phyloP scores from a whole-genome alignment of 306 rosid species.

The Cucumis cinereus region DNA sequence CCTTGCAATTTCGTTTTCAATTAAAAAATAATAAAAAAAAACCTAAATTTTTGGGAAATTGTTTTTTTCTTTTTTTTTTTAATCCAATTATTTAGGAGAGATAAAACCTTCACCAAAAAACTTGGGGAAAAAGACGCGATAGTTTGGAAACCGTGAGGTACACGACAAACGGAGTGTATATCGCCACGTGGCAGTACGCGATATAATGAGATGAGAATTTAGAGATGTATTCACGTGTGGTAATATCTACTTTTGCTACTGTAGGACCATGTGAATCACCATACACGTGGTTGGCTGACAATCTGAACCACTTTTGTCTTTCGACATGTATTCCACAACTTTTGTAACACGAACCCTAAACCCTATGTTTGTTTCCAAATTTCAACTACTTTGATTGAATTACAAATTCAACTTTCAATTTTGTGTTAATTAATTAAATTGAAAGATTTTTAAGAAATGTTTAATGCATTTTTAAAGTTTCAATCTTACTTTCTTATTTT shows the following conservation, averaged over 20 bases:
- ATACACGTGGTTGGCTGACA: slow-evolving; percentile 26
- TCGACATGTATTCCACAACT: not conserved
- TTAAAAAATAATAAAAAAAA: not conserved
- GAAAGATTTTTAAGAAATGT: too few relatives aligned
- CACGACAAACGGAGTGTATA: not conserved
- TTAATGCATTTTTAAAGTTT: too few relatives aligned
- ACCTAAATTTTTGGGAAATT: not conserved
- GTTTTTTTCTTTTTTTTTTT: not conserved
- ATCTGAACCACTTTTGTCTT: not conserved
- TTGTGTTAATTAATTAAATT: too few relatives aligned
- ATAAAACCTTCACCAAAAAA: not conserved
- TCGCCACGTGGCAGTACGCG: not conserved
- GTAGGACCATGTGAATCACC: not conserved
- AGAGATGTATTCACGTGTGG: not conserved
- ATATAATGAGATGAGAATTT: not conserved
- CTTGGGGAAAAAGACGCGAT: not conserved
- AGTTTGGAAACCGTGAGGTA: not conserved
- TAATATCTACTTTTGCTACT: not conserved
- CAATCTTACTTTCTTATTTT: too few relatives aligned
- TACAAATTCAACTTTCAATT: too few relatives aligned
- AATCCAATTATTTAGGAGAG: slow-evolving; percentile 2
- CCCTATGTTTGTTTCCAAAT: too few relatives aligned
- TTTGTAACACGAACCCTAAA: not conserved
- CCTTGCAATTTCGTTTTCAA: not conserved
- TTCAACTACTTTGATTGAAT: too few relatives aligned